Evolutionary conservation across 2,329 filamentous ascomycete genomes (phyloP), one percentile per base, ranked within the genome.

Genomic region (Davidsoniella australis): DNA sequence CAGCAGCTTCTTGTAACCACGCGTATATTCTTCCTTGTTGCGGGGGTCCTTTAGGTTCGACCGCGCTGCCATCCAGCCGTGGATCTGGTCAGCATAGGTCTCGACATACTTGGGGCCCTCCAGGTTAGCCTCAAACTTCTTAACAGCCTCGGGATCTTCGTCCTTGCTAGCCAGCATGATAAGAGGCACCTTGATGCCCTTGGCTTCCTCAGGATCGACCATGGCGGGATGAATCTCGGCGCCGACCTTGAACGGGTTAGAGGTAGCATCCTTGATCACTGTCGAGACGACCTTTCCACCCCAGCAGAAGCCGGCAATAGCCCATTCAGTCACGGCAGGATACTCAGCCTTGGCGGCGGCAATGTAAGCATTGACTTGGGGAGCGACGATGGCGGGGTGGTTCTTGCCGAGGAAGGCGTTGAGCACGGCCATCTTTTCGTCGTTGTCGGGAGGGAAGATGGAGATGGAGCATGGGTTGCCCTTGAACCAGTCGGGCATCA

Each of bases 401-500:
- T 68, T 65, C 53, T 67, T 71, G 39, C 62, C 61, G 58, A 83
- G 74, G 65, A 82, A 84, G 3, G 61, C 65, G 24, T 67, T 67
- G 3, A 83, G 66, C 23, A 66, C 68, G 62, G 74, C 66, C 60
- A 75, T 63, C 64, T 84, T 80, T 57, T 84, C 78, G 4, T 74
- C 65, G 5, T 64, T 82, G 63, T 78, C 63, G 20, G 79, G 73
- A 2, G 81, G 80, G 60, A 76, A 76, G 74, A 72, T 64, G 59
- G 67, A 68, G 61, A 78, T 70, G 45, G 68, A 64, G 58, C 65
- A 66, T 2, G 85, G 82, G 56, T 75, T 71, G 61, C 85, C 87
- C 53, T 83, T 74, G 68, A 94, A 94, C 72, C 85, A 89, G 66
- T 95, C 88, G 24, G 88, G 88, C 55, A 95, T 88, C 66, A 88